A percentile compares a stretch with the other conserved stretches of the same genome.
These are phyloP conservation scores for Sporisorium iseilematis-ciliati DNA, from an alignment of 1,284 basidiomycete species.

Conservation along the genomic window DNA sequence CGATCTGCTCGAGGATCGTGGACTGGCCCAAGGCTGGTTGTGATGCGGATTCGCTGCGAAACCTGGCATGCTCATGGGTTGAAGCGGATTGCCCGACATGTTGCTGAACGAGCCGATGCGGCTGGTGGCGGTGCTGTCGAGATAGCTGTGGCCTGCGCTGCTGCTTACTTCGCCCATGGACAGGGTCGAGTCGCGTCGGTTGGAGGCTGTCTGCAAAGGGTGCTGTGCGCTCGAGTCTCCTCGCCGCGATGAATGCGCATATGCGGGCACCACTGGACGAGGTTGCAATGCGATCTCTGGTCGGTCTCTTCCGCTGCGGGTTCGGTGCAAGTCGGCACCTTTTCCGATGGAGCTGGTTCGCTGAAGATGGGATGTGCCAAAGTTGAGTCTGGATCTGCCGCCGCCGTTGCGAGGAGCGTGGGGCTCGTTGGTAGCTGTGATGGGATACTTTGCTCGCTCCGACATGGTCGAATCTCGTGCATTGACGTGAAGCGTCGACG, in stretches of 20 bases:
- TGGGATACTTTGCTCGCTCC: slow-evolving; percentile 44
- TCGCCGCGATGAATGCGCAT: slow-evolving; percentile 20
- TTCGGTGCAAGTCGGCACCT: slow-evolving; percentile 44
- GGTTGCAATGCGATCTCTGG: slow-evolving; percentile 35
- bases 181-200: slow-evolving; percentile 26
- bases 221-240: slow-evolving; percentile 29
- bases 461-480: slow-evolving; percentile 39
- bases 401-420: background rate
- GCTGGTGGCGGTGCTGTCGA: slow-evolving; percentile 43
- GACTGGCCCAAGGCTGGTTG: slow-evolving; percentile 38
- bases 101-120: slow-evolving; percentile 46
- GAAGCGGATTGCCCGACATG: slow-evolving; percentile 37
- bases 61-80: slow-evolving; percentile 22
- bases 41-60: slow-evolving; percentile 13
- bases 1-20: slow-evolving; percentile 21
- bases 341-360: slow-evolving; percentile 44
- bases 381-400: slow-evolving; percentile 14
- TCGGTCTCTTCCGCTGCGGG: slow-evolving; percentile 26
- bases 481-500: slow-evolving; percentile 37
- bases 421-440: slow-evolving; percentile 33
- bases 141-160: slow-evolving; percentile 35
- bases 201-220: slow-evolving; percentile 23
- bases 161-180: slow-evolving; percentile 41
- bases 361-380: slow-evolving; percentile 27
- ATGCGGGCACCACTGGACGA: slow-evolving; percentile 26